Percentiles rank a stretch among this genome's conserved stretches.
Evolutionary conservation across 208 protist species (phyloP).

Genomic region (Phytomonas francai): DNA sequence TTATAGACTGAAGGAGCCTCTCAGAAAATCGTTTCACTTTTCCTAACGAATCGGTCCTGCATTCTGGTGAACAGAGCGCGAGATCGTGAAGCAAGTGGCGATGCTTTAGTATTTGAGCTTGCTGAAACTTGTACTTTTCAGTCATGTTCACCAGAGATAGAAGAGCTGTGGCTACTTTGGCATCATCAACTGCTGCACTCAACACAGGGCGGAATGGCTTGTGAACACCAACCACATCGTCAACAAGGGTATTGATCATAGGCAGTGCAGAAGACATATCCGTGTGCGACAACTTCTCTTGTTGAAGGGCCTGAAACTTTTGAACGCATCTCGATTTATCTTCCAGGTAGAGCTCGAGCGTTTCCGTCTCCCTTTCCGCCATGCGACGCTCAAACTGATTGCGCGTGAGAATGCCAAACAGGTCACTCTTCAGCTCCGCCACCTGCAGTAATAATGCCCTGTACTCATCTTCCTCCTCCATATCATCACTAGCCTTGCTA

Average conservation of each 20-base stretch:
- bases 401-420: slow-evolving; percentile 11
- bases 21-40: neutral
- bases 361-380: slow-evolving; percentile 22
- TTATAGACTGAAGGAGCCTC: neutral
- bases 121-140: neutral
- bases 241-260: neutral
- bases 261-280: neutral
- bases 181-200: neutral
- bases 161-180: neutral
- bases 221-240: neutral
- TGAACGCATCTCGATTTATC: neutral
- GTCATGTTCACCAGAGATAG: neutral
- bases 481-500: neutral
- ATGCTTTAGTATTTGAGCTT: neutral
- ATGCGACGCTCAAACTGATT: slow-evolving; percentile 32
- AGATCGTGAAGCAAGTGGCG: neutral
- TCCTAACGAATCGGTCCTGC: neutral
- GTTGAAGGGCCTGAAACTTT: neutral
- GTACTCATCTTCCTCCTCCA: slow-evolving; percentile 21
- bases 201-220: neutral
- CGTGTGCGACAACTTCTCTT: neutral
- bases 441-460: slow-evolving; percentile 30
- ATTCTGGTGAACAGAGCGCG: neutral
- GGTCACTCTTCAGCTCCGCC: slow-evolving; percentile 30
- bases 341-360: neutral